phyloP scores from a whole-genome alignment of 192 early-diverging fungal genomes.

The Linnemannia exigua region DNA sequence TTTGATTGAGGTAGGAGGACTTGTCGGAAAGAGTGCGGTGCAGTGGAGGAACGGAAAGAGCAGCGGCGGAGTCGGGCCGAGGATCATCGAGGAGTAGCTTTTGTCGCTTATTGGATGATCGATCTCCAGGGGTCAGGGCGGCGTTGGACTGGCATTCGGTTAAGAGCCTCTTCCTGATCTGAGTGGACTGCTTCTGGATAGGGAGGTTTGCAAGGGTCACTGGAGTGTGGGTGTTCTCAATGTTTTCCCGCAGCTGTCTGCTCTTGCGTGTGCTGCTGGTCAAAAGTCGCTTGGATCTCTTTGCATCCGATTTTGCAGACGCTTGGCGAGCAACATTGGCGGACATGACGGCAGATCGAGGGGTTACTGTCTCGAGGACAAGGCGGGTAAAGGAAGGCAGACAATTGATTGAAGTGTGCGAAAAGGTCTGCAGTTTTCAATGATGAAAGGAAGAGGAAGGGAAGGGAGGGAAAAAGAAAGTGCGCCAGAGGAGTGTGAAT shows the following conservation, averaged over 20 bases:
- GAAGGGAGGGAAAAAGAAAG: not conserved
- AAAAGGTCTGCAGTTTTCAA: constrained; percentile 1
- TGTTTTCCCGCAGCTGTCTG: constrained; percentile 29
- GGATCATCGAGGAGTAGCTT: constrained; percentile 23
- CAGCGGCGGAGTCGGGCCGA: not conserved
- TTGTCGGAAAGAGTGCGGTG: constrained; percentile 49
- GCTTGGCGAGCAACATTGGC: constrained; percentile 22
- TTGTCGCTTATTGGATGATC: constrained; percentile 13
- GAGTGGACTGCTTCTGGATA: constrained; percentile 38
- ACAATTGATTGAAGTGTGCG: not conserved
- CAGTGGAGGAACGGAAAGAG: constrained; percentile 14
- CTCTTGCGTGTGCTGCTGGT: constrained; percentile 14
- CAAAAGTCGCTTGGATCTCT: constrained; percentile 11
- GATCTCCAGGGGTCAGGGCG: constrained; percentile 15
- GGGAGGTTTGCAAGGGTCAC: constrained; percentile 33
- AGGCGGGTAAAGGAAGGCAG: too few relatives aligned
- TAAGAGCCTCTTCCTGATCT: constrained; percentile 35
- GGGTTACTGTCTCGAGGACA: not conserved
- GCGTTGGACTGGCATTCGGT: constrained; percentile 22
- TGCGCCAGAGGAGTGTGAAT: not conserved
- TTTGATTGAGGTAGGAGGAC: constrained; percentile 38
- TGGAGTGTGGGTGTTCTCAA: constrained; percentile 16
- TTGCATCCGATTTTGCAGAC: constrained; percentile 18
- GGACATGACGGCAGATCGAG: constrained; percentile 24
- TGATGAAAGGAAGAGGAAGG: constrained; percentile 1